phyloP scores from a whole-genome alignment of 441 rosid genomes.

The Manihot esculenta region DNA sequence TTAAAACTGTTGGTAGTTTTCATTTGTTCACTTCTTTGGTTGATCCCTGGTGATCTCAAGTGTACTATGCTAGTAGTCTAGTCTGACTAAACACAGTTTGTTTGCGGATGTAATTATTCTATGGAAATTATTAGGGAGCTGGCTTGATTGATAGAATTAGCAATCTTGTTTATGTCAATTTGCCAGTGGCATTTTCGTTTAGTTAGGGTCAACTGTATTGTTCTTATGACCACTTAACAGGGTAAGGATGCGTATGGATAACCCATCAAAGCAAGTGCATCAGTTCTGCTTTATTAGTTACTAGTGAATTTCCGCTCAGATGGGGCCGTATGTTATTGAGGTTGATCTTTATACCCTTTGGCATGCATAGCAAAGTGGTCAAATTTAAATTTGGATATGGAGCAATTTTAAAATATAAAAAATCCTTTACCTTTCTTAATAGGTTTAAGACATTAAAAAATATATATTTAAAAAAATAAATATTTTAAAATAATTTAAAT shows the following conservation, averaged over 20 bases:
- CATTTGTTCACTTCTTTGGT: neutral
- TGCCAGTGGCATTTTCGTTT: neutral
- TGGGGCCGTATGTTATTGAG: neutral
- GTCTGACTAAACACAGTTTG: constrained; percentile 7
- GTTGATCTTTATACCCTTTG: neutral
- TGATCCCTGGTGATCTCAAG: neutral
- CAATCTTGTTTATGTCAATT: neutral
- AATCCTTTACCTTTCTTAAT: too few species aligned
- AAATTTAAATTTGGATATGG: too few species aligned
- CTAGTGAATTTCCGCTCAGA: neutral
- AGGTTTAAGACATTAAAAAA: too few species aligned
- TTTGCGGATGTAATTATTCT: neutral
- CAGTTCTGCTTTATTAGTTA: neutral
- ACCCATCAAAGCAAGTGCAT: neutral
- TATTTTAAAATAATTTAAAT: too few species aligned
- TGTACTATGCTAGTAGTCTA: neutral
- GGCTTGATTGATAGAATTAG: neutral
- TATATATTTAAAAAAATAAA: too few species aligned
- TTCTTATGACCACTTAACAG: neutral
- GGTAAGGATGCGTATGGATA: neutral
- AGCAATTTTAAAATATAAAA: too few species aligned
- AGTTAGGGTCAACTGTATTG: neutral
- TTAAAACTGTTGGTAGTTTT: neutral
- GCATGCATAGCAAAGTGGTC: too few species aligned
- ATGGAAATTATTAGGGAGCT: neutral